Percentiles rank a stretch among this genome's conserved stretches.
Conservation (phyloP, 208 protist genomes). For the Lotmaria passim region DNA sequence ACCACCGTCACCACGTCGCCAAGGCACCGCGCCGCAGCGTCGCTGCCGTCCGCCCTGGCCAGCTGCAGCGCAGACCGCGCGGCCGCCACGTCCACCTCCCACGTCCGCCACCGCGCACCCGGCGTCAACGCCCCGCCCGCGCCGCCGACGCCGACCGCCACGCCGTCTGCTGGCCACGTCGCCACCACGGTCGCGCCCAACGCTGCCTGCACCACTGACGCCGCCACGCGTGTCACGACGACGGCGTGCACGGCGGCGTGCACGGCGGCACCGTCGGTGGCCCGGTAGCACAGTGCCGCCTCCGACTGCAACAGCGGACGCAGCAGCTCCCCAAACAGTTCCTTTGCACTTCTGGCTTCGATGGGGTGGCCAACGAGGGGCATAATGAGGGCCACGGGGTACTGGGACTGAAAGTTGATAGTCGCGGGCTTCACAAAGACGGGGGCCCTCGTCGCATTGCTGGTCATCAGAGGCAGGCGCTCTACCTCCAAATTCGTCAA, state of each 20-base stretch:
- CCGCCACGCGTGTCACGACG: neutral
- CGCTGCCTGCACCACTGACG: neutral
- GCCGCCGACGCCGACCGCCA: neutral
- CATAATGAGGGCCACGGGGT: no score
- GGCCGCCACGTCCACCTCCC: slow-evolving; percentile 9
- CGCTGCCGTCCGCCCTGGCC: no score
- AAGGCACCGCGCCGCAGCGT: slow-evolving; percentile 1
- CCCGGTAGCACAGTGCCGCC: slow-evolving; percentile 13
- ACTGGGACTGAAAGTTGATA: no score
- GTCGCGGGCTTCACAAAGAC: no score
- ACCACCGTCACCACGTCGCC: slow-evolving; percentile 19
- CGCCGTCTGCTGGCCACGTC: neutral
- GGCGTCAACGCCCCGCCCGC: slow-evolving; percentile 4
- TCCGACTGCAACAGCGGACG: slow-evolving; percentile 15
- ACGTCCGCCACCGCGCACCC: neutral
- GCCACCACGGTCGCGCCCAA: neutral
- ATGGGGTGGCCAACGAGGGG: no score
- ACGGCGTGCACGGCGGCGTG: neutral
- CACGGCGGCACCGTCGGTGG: neutral
- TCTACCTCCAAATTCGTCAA: no score
- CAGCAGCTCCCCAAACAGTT: neutral
- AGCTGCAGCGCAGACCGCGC: slow-evolving; percentile 5
- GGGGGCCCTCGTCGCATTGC: no score
- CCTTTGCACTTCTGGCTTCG: no score
- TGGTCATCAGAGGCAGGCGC: no score